Evolutionary conservation across 1,284 basidiomycete species (phyloP).

Genomic region (Cryptococcus maquisensis): DNA sequence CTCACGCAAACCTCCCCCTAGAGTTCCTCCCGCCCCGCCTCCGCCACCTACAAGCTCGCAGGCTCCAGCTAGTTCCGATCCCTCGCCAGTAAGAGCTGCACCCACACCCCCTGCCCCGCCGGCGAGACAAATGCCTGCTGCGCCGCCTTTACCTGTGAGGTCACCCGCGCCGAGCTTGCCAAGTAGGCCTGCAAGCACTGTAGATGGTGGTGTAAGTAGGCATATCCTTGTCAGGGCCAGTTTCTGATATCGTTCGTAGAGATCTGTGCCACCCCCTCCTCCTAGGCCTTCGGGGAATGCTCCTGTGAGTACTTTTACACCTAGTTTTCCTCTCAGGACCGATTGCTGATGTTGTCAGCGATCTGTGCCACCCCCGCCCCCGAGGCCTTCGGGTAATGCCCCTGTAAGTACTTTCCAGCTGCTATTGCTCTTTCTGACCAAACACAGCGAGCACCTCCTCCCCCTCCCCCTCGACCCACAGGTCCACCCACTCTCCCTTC

Average conservation of each 20-base stretch:
- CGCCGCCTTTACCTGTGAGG: constrained; percentile 46
- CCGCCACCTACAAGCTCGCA: constrained; percentile 43
- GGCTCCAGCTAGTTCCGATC: constrained; percentile 64
- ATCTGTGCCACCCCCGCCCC: background rate
- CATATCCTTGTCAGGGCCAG: too few species aligned
- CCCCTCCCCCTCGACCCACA: constrained; percentile 37
- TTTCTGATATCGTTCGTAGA: constrained; percentile 5
- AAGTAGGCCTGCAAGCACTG: constrained; percentile 36
- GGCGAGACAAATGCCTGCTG: constrained; percentile 18
- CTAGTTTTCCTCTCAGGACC: background rate
- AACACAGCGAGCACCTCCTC: constrained; percentile 45
- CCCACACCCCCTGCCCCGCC: constrained; percentile 27
- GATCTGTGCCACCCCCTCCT: constrained; percentile 40
- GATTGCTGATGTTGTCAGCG: constrained; percentile 8
- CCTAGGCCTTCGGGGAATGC: constrained; percentile 48
- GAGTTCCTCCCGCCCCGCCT: constrained; percentile 11
- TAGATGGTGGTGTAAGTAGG: constrained; percentile 7
- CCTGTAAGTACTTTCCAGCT: too few species aligned
- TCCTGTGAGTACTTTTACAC: constrained; percentile 40
- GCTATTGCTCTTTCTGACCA: too few species aligned
- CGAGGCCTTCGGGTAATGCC: too few species aligned
- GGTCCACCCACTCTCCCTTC: constrained; percentile 42
- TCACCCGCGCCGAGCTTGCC: constrained; percentile 42
- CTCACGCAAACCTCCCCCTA: constrained; percentile 15
- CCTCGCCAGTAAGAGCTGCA: constrained; percentile 35